Conservation (phyloP, 345 rosid genomes). For the Tarenaya hassleriana region DNA sequence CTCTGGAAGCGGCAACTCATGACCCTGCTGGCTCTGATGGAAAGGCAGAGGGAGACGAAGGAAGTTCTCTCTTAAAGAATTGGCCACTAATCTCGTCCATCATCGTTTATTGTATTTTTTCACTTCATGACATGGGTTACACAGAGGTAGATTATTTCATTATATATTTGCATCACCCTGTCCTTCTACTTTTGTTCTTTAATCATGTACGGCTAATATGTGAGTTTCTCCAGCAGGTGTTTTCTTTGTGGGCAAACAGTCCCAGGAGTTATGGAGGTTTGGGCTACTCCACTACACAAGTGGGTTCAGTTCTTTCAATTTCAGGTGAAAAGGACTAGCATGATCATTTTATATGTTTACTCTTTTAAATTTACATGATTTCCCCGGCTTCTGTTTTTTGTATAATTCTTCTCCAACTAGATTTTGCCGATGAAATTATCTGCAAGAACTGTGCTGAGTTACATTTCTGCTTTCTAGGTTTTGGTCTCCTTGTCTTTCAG, state of each 20-base stretch:
- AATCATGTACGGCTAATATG: too few relatives aligned
- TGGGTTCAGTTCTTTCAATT: slow-evolving; percentile 70
- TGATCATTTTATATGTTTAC: too few relatives aligned
- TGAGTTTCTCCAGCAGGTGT: slow-evolving; percentile 37
- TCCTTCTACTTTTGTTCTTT: not conserved
- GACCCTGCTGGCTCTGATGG: slow-evolving; percentile 27
- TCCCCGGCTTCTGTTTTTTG: not conserved
- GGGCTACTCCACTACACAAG: slow-evolving; percentile 51
- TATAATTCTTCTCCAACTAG: not conserved
- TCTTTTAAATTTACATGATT: not conserved
- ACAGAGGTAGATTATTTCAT: slow-evolving; percentile 48
- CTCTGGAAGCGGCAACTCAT: slow-evolving; percentile 34
- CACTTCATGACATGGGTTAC: slow-evolving; percentile 95
- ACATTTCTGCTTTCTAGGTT: slow-evolving; percentile 38
- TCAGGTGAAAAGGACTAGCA: slow-evolving; percentile 40
- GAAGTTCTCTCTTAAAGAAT: slow-evolving; percentile 46
- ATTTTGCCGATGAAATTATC: too few relatives aligned
- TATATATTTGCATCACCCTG: slow-evolving; percentile 7
- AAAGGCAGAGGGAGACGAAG: slow-evolving; percentile 21
- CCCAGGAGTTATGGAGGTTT: slow-evolving; percentile 68
- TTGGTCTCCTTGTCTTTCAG: slow-evolving; percentile 75
- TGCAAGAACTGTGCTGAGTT: slow-evolving; percentile 1
- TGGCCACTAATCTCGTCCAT: slow-evolving; percentile 94
- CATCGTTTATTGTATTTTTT: slow-evolving; percentile 72
- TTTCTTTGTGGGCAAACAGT: slow-evolving; percentile 88